These are phyloP conservation scores for Eurotiales sp. DNA, from an alignment of 2,329 filamentous ascomycete genomes.

Conservation along the genomic window DNA sequence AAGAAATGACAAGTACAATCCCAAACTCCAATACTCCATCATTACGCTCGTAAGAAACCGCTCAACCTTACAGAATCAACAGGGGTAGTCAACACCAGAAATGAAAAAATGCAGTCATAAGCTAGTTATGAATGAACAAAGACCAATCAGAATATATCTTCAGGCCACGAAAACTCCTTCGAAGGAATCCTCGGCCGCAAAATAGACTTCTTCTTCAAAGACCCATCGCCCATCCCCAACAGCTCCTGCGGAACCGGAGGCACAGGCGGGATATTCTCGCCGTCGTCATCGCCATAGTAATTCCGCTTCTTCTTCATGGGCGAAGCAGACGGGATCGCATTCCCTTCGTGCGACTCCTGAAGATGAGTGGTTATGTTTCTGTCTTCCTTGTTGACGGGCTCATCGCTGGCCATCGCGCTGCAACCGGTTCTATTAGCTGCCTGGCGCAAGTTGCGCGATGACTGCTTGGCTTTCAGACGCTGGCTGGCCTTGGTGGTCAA, in stretches of 20 bases:
- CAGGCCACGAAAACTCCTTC: slow-evolving; percentile 40
- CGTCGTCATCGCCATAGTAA: slow-evolving; percentile 12
- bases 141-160: slow-evolving; percentile 39
- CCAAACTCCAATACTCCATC: no score
- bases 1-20: no score
- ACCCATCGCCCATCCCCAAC: slow-evolving; percentile 6
- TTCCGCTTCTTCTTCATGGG: slow-evolving; percentile 1
- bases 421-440: background rate
- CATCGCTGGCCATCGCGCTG: background rate
- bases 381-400: slow-evolving; percentile 11
- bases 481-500: slow-evolving; percentile 16
- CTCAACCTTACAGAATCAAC: background rate
- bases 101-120: no score
- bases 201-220: slow-evolving; percentile 15
- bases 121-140: background rate
- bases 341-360: slow-evolving; percentile 22
- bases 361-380: slow-evolving; percentile 19
- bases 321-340: background rate
- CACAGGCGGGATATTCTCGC: slow-evolving; percentile 38
- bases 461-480: slow-evolving; percentile 16
- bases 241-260: slow-evolving; percentile 36
- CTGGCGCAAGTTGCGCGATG: slow-evolving; percentile 14
- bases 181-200: slow-evolving; percentile 16
- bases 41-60: no score
- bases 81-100: no score